Evolutionary conservation across 352 stramenopile genomes (phyloP), one percentile per base, ranked within the genome.

Genomic region (Elongisporangium anandrum): DNA sequence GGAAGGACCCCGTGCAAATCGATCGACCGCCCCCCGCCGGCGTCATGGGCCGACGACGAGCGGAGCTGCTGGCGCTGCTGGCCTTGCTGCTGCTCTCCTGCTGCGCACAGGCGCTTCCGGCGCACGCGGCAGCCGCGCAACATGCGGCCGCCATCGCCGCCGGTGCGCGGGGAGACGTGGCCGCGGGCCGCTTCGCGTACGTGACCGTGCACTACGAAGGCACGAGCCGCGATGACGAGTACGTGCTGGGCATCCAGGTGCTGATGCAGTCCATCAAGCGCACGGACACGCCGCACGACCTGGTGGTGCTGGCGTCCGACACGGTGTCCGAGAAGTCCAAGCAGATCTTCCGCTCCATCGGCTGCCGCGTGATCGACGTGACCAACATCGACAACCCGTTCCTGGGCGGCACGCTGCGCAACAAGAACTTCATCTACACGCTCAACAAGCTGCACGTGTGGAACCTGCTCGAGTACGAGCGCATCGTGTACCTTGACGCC

Each of bases 371-470:
- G 19, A 59, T 92, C 39, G 85, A 95, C 63, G 87, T 96, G 26
- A 82, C 70, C 29, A 94, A 96, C 66, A 95, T 96, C 50, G 72
- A 92, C 50, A 96, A 96, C 59, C 87, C 87, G 45, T 96, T 92
- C 52, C 56, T 91, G 0, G 78, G 82, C 21, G 71, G 82, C 22
- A 92, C 83, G 47, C 70, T 92, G 3, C 66, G 60, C 52, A 96
- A 96, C 77, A 91, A 93, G 65, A 80, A 84, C 68, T 96, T 96
- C 59, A 93, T 94, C 70, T 95, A 87, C 79, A 96, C 85, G 57
- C 74, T 96, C 58, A 96, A 96, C 73, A 95, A 95, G 64, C 74
- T 95, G 38, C 86, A 93, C 66, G 85, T 96, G 41, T 96, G 87
- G 83, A 95, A 96, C 54, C 74, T 97, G 68, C 73, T 94, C 56